These are phyloP conservation scores for Diaporthe aspalathi DNA, from an alignment of 2,329 filamentous ascomycete species.

Conservation along the genomic window DNA sequence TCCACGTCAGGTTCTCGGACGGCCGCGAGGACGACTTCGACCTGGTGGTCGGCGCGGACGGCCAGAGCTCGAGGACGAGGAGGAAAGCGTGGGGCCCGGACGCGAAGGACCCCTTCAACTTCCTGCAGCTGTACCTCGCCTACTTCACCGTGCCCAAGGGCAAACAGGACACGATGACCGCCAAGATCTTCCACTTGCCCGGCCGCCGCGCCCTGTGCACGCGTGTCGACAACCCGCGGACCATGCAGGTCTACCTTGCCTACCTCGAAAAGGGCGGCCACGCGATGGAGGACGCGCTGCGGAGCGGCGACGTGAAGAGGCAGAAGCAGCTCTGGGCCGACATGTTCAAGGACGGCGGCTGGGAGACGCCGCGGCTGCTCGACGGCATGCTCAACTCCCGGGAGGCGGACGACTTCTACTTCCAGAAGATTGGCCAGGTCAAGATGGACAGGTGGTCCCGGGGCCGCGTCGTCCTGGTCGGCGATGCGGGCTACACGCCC, in stretches of 20 bases:
- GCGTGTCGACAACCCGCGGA: slow-evolving; percentile 52
- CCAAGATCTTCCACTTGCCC: slow-evolving; percentile 41
- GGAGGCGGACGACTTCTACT: slow-evolving; percentile 59
- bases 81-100: slow-evolving; percentile 52
- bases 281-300: slow-evolving; percentile 24
- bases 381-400: slow-evolving; percentile 49
- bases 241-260: slow-evolving; percentile 42
- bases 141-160: slow-evolving; percentile 36
- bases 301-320: slow-evolving; percentile 20
- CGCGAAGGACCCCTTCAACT: slow-evolving; percentile 42
- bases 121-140: slow-evolving; percentile 45
- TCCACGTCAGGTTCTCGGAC: slow-evolving; percentile 56
- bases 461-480: slow-evolving; percentile 62
- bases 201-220: slow-evolving; percentile 50
- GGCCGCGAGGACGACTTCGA: slow-evolving; percentile 58
- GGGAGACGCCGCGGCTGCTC: slow-evolving; percentile 57
- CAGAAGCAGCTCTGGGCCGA: slow-evolving; percentile 35
- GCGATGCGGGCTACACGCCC: slow-evolving; percentile 66
- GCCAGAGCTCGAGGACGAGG: slow-evolving; percentile 61
- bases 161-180: slow-evolving; percentile 19
- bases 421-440: slow-evolving; percentile 57
- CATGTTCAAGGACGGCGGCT: slow-evolving; percentile 49
- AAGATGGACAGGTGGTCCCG: slow-evolving; percentile 56
- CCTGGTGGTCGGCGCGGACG: slow-evolving; percentile 67
- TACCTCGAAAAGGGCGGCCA: slow-evolving; percentile 7